Conservation (phyloP, 768 basidiomycete genomes). For the Panus rudis region DNA sequence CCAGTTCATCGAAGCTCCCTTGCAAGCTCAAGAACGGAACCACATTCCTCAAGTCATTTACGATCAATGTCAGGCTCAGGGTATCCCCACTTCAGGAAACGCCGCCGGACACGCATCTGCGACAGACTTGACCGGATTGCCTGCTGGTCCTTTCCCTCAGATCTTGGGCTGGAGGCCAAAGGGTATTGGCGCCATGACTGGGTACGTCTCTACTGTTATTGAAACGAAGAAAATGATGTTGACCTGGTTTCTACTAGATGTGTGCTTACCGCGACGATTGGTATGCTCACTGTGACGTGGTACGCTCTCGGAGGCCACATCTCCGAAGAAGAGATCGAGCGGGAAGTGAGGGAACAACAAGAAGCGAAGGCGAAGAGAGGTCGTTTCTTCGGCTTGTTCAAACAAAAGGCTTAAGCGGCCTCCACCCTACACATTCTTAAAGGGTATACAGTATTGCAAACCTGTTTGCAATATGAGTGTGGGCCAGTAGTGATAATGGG, state of each 20-base stretch:
- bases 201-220: conserved; percentile 32
- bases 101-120: conserved; percentile 73
- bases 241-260: conserved; percentile 37
- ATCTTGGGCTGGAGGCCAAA: conserved; percentile 63
- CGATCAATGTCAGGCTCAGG: conserved; percentile 67
- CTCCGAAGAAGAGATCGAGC: conserved; percentile 77
- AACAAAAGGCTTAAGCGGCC: no score
- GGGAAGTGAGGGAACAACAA: conserved; percentile 50
- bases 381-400: conserved; percentile 36
- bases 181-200: conserved; percentile 73
- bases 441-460: no score
- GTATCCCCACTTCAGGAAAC: conserved; percentile 65
- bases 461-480: no score
- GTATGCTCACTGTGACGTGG: conserved; percentile 81
- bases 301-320: conserved; percentile 72
- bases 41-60: conserved; percentile 50
- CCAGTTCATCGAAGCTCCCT: conserved; percentile 78
- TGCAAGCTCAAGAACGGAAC: conserved; percentile 51
- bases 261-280: conserved; percentile 75
- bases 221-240: neutral
- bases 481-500: no score
- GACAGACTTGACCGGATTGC: conserved; percentile 57
- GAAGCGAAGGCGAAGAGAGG: conserved; percentile 51
- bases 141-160: conserved; percentile 67
- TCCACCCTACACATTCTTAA: no score